These are phyloP conservation scores for Jackrogersella multiformis DNA, from an alignment of 495 filamentous ascomycete species.

Conservation along the genomic window DNA sequence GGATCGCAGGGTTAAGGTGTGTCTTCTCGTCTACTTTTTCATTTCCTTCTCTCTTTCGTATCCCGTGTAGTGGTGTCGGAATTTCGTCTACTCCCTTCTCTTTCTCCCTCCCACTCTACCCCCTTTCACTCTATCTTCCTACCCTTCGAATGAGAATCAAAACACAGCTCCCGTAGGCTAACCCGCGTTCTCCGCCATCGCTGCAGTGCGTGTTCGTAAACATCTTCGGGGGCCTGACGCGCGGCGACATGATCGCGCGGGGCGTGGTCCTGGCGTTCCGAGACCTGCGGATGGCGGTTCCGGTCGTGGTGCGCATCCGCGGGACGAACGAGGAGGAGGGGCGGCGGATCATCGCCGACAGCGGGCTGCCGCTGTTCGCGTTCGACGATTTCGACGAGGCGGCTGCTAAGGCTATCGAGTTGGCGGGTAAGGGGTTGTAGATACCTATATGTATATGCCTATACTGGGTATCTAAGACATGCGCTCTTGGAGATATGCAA, in stretches of 20 bases:
- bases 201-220: constrained; percentile 76
- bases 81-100: too few relatives aligned
- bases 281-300: constrained; percentile 73
- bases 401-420: constrained; percentile 74
- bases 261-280: constrained; percentile 81
- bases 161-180: too few relatives aligned
- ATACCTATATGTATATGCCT: background rate
- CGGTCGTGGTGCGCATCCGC: constrained; percentile 83
- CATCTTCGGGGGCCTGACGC: constrained; percentile 88
- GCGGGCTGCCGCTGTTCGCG: constrained; percentile 74
- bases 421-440: constrained; percentile 56
- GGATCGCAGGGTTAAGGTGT: constrained; percentile 72
- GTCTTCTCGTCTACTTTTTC: background rate
- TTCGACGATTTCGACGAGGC: constrained; percentile 87
- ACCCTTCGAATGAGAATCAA: too few relatives aligned
- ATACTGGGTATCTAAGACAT: too few relatives aligned
- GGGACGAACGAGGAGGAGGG: constrained; percentile 85
- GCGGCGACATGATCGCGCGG: constrained; percentile 87
- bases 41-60: background rate
- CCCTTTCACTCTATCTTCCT: too few relatives aligned
- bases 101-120: constrained; percentile 42
- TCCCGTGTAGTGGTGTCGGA: too few relatives aligned
- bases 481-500: background rate
- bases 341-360: constrained; percentile 79
- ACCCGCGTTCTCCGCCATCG: too few relatives aligned